Percentiles rank a stretch among this genome's conserved stretches.
Conservation (phyloP, 352 stramenopile species). For the Pythium plurisporium region DNA sequence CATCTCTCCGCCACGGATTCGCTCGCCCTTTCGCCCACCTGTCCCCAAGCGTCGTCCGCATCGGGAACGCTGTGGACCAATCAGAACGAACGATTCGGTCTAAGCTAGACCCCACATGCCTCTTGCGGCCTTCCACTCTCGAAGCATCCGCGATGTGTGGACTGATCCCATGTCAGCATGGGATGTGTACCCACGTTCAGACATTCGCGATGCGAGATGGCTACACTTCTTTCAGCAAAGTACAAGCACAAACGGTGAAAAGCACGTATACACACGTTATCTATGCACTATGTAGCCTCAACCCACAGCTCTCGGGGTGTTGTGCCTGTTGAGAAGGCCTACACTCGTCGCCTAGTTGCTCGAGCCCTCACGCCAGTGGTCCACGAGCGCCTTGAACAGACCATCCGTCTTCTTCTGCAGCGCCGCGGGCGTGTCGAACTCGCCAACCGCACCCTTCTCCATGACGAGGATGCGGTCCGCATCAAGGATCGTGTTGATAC, state of each 20-base stretch:
- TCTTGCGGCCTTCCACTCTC: too few species aligned
- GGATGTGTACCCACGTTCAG: not conserved
- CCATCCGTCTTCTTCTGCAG: conserved; percentile 62
- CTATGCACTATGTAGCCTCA: not conserved
- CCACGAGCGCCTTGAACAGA: conserved; percentile 70
- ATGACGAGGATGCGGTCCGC: conserved; percentile 95
- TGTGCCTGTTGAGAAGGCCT: not conserved
- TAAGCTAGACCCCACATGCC: too few species aligned
- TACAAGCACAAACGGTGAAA: not conserved
- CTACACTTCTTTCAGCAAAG: not conserved
- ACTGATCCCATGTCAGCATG: not conserved
- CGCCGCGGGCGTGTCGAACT: conserved; percentile 90
- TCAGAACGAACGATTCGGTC: not conserved
- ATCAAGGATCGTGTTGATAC: conserved; percentile 96
- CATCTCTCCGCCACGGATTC: conserved; percentile 1
- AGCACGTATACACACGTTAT: not conserved
- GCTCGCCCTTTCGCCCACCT: not conserved
- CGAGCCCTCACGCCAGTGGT: conserved; percentile 64
- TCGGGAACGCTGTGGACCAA: not conserved
- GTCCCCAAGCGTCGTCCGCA: not conserved
- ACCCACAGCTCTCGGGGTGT: not conserved
- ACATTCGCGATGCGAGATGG: conserved; percentile 3
- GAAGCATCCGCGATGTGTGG: too few species aligned
- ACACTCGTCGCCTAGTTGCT: conserved; percentile 1
- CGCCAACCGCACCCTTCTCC: conserved; percentile 88